Evolutionary conservation across 352 stramenopile genomes (phyloP).

Genomic region (Globisporangium polare): DNA sequence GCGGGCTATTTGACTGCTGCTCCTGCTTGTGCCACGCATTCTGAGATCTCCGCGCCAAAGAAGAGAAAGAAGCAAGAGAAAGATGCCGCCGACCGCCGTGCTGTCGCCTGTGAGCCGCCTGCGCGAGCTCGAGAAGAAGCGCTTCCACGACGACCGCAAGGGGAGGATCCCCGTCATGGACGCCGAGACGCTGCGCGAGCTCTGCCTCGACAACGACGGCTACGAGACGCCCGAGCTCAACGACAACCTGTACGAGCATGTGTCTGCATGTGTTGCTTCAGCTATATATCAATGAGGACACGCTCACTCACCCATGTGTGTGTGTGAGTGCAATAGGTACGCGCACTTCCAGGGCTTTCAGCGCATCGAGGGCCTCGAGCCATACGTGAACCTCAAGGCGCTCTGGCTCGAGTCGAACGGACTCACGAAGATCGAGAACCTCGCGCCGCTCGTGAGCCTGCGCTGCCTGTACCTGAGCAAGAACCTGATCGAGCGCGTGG

Average conservation of each 20-base stretch:
- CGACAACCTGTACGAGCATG: slow-evolving; percentile 66
- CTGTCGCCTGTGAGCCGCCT: slow-evolving; percentile 52
- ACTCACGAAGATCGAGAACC: slow-evolving; percentile 81
- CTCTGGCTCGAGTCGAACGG: slow-evolving; percentile 97
- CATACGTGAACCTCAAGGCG: slow-evolving; percentile 92
- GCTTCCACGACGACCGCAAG: slow-evolving; percentile 60
- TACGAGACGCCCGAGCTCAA: slow-evolving; percentile 28
- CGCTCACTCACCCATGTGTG: background rate
- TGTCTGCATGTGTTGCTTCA: background rate
- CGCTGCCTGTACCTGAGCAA: slow-evolving; percentile 93
- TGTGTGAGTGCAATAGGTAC: slow-evolving; percentile 22
- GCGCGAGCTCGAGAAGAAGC: slow-evolving; percentile 64
- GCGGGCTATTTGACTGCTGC: no score
- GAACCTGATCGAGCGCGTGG: slow-evolving; percentile 88
- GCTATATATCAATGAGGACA: background rate
- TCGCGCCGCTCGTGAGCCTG: slow-evolving; percentile 68
- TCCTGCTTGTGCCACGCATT: no score
- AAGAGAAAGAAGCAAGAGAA: background rate
- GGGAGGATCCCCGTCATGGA: slow-evolving; percentile 86
- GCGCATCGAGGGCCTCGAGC: slow-evolving; percentile 92
- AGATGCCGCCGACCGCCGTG: slow-evolving; percentile 39
- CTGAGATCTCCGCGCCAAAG: background rate
- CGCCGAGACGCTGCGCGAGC: slow-evolving; percentile 70
- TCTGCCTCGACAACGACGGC: slow-evolving; percentile 87
- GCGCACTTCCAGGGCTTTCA: slow-evolving; percentile 94